phyloP scores from a whole-genome alignment of 352 stramenopile genomes.

The Phytophthora quininea region DNA sequence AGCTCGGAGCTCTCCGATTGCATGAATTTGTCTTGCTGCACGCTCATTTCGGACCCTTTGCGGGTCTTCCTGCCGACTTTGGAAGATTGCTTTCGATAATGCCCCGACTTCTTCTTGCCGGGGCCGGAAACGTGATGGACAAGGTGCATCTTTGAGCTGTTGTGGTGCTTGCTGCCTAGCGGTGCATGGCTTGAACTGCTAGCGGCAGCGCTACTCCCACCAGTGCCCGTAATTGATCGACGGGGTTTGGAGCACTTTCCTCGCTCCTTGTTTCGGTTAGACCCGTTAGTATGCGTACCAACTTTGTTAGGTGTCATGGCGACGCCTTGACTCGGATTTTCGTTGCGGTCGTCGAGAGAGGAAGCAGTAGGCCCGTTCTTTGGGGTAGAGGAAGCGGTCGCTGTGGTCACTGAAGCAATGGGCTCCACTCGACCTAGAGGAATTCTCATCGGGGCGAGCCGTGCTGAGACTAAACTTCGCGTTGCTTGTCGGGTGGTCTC shows the following conservation, averaged over 20 bases:
- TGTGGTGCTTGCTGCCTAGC: conserved; percentile 14
- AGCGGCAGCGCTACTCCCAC: not conserved
- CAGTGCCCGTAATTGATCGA: conserved; percentile 11
- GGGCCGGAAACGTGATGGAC: not conserved
- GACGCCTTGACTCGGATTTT: not conserved
- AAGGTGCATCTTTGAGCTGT: conserved; percentile 5
- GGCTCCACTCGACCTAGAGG: conserved; percentile 6
- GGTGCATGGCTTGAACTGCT: conserved; percentile 10
- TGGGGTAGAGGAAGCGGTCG: not conserved
- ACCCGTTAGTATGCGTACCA: not conserved
- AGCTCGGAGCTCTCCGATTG: conserved; percentile 1
- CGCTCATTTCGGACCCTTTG: not conserved
- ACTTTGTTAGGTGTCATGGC: not conserved
- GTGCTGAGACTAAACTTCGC: conserved; percentile 4
- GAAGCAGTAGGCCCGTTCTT: not conserved
- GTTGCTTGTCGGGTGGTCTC: conserved; percentile 22
- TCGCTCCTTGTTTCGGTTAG: conserved; percentile 7
- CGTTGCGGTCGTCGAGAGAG: not conserved
- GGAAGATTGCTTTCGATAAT: conserved; percentile 9
- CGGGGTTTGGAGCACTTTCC: conserved; percentile 12
- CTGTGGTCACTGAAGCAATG: conserved; percentile 3
- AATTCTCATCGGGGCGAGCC: conserved; percentile 15
- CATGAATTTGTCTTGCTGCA: not conserved
- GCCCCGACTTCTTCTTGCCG: conserved; percentile 18
- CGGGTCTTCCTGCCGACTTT: not conserved